These are phyloP conservation scores for Cryptococcus amylolentus DNA, from an alignment of 1,284 basidiomycete genomes.

Conservation along the genomic window DNA sequence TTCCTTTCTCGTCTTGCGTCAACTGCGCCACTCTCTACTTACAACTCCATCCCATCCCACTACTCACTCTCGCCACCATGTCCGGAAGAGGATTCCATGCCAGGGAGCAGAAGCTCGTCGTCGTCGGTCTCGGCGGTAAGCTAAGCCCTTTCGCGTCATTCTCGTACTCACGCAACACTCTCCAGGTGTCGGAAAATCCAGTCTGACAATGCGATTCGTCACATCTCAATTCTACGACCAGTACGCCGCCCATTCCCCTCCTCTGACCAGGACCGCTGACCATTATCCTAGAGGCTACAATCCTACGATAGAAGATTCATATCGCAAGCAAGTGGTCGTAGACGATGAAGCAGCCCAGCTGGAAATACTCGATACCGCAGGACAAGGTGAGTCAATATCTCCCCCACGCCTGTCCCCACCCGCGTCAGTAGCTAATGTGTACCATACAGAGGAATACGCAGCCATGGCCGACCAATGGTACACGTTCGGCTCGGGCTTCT, in stretches of 20 bases:
- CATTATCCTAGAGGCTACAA: constrained; percentile 46
- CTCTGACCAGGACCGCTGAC: background rate
- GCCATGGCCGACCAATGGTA: constrained; percentile 60
- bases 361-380: constrained; percentile 59
- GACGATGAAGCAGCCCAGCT: constrained; percentile 58
- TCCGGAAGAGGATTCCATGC: background rate
- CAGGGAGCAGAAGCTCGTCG: constrained; percentile 50
- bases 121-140: constrained; percentile 56
- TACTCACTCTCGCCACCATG: background rate
- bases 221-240: constrained; percentile 54
- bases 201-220: constrained; percentile 56
- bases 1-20: too few species aligned
- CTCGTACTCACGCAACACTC: background rate
- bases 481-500: constrained; percentile 57
- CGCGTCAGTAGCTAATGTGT: background rate
- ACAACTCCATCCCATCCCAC: too few species aligned
- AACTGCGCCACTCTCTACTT: too few species aligned
- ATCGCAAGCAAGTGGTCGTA: constrained; percentile 54
- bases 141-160: constrained; percentile 28
- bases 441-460: constrained; percentile 36
- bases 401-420: background rate
- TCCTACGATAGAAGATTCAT: constrained; percentile 56
- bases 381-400: constrained; percentile 40
- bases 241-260: constrained; percentile 24
- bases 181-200: constrained; percentile 53